A percentile compares a stretch with the other conserved stretches of the same genome.
These are phyloP conservation scores for Puccinia coronata DNA, from an alignment of 1,284 basidiomycete species.

Conservation along the genomic window DNA sequence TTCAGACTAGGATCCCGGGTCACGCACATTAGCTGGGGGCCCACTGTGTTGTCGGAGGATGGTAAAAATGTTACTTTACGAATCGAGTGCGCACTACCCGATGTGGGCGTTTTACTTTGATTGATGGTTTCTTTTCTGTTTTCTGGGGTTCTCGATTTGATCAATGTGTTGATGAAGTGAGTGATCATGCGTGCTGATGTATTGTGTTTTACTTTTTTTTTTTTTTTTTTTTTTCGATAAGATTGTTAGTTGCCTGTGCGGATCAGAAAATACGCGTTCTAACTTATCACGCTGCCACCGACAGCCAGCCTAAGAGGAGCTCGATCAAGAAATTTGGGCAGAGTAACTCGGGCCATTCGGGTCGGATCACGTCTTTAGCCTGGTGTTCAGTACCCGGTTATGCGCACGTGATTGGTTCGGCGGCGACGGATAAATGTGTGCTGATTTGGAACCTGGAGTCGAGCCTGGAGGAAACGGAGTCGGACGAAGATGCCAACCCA, in stretches of 20 bases:
- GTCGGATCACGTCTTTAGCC: slow-evolving; percentile 35
- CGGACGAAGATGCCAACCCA: not conserved
- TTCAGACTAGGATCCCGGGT: slow-evolving; percentile 26
- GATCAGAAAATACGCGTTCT: slow-evolving; percentile 38
- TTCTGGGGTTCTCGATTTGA: not conserved
- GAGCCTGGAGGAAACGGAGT: not conserved
- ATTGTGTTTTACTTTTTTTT: not conserved
- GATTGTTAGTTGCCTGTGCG: slow-evolving; percentile 32
- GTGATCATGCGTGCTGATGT: not conserved
- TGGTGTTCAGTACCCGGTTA: slow-evolving; percentile 48
- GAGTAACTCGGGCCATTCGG: slow-evolving; percentile 40
- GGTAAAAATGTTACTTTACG: slow-evolving; percentile 17
- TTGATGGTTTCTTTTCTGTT: not conserved
- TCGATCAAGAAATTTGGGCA: slow-evolving; percentile 19
- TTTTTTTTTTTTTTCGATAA: not conserved
- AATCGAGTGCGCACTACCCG: slow-evolving; percentile 40
- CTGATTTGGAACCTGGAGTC: slow-evolving; percentile 38
- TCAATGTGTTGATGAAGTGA: not conserved
- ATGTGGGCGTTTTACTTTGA: slow-evolving; percentile 25
- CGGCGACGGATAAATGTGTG: slow-evolving; percentile 31
- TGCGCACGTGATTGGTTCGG: slow-evolving; percentile 32
- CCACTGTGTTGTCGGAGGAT: slow-evolving; percentile 10
- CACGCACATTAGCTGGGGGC: slow-evolving; percentile 38
- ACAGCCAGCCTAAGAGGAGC: not conserved
- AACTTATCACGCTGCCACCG: not conserved